Evolutionary conservation across 2,329 filamentous ascomycete species (phyloP), one percentile per base, ranked within the genome.

Genomic region (Microthyrium microscopicum): DNA sequence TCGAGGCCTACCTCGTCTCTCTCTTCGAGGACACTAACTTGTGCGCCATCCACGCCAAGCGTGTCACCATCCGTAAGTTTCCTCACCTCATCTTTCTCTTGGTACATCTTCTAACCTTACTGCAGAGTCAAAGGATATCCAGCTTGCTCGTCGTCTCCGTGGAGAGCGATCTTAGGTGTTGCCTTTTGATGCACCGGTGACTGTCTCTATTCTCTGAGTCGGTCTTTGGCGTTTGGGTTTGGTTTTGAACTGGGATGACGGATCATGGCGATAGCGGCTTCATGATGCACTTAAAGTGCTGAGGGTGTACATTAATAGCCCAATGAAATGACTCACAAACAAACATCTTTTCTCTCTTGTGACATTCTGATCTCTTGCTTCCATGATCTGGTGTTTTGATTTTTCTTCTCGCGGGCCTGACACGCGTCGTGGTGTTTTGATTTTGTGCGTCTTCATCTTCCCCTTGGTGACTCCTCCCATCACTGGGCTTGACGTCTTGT

Each of bases 1-100:
- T 85, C n/a, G 87, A 95, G 61, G 87, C 87, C 4, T 95, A 92
- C 57, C 68, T 95, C 45, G 80, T 95, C 38, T 85, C 92, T 51
- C 64, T 95, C n/a, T 94, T 95, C 51, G 85, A 94, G 54, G 83
- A 92, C 57, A 82, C 82, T 43, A 94, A 95, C 60, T 69, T 95
- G 26, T 94, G 87, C 60, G 89, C 87, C 41, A 85, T 95, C 46
- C 87, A 95, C 58, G 89, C 87, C 40, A 94, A 93, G 63, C 70
- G 87, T 53, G 84, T 95, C 34, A 95, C 87, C 25, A 92, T 94
- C 47, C 61, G 50, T 53, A 50, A 33, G 50, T 48, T 20, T 20
- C 13, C n/a, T 33, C 20, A 34, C 28, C 26, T n/a, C 21, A 13
- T n/a, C 16, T 11, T 27, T 13, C 43, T 29, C 5, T 24, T 7